Evolutionary conservation across 208 protist genomes (phyloP).

Genomic region (Blechomonas ayalai): DNA sequence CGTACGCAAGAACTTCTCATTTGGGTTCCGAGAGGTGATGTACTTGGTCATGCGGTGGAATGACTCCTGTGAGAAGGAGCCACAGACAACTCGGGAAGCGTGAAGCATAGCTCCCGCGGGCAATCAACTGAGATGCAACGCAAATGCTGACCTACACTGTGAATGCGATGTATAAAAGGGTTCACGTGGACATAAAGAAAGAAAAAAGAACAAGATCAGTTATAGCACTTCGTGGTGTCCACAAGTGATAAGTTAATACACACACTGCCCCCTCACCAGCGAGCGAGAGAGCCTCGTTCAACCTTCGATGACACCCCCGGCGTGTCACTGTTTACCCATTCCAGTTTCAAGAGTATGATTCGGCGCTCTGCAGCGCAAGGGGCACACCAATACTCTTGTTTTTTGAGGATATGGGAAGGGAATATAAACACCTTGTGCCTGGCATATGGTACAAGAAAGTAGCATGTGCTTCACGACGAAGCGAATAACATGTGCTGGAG

Average conservation of each 20-base stretch:
- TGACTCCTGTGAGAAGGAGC: slow-evolving; percentile 72
- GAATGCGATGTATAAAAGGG: not conserved
- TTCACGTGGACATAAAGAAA: not conserved
- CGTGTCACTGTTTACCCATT: no score
- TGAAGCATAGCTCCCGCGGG: not conserved
- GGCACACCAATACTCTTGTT: no score
- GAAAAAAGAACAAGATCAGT: slow-evolving; percentile 1
- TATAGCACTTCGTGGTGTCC: not conserved
- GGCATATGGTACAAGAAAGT: no score
- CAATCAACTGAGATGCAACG: slow-evolving; percentile 5
- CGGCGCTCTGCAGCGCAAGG: no score
- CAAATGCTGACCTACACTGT: slow-evolving; percentile 1
- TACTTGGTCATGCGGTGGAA: slow-evolving; percentile 83
- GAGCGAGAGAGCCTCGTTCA: not conserved
- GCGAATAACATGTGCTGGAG: no score
- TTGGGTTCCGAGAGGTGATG: slow-evolving; percentile 81
- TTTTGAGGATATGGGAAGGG: no score
- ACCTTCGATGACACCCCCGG: not conserved
- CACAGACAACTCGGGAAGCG: not conserved
- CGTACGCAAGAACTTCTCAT: slow-evolving; percentile 77
- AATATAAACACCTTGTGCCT: no score
- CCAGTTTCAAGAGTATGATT: no score
- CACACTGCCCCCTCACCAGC: not conserved
- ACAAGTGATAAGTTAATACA: no score
- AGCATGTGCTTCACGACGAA: no score